Conservation (phyloP, 768 basidiomycete genomes). For the Collybia nuda region DNA sequence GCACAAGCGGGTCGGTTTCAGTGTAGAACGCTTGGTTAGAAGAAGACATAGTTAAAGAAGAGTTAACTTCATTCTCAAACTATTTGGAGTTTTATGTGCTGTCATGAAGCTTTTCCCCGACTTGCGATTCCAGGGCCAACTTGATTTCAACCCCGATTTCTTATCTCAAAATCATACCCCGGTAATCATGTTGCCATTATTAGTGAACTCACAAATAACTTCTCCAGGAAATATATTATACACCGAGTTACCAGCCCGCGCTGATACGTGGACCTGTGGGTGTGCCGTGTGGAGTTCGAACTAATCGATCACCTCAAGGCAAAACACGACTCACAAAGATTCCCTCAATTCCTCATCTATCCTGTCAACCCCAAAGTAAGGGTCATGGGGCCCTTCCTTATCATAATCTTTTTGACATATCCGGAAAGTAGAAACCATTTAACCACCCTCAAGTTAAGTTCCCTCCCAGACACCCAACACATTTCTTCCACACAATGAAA, state of each 20-base stretch:
- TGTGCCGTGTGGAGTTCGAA: conserved; percentile 17
- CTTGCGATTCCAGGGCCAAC: background rate
- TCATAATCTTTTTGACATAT: conserved; percentile 14
- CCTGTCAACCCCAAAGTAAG: conserved; percentile 8
- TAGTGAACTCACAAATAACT: background rate
- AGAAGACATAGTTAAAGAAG: too few relatives aligned
- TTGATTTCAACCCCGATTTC: background rate
- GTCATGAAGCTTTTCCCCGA: background rate
- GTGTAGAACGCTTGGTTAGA: too few relatives aligned
- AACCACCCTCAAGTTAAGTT: conserved; percentile 1
- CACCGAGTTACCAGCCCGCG: background rate
- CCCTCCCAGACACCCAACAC: conserved; percentile 1
- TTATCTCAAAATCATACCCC: background rate
- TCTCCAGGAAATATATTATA: conserved; percentile 1
- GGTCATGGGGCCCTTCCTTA: conserved; percentile 13
- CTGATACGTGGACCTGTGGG: conserved; percentile 22
- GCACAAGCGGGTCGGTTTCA: too few relatives aligned
- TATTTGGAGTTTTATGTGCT: background rate
- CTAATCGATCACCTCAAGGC: conserved; percentile 48
- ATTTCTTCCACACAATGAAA: background rate
- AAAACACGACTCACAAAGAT: conserved; percentile 34
- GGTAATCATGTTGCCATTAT: background rate
- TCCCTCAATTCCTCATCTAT: background rate
- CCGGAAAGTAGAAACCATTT: too few relatives aligned
- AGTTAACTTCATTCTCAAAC: background rate